phyloP scores from a whole-genome alignment of 2,329 filamentous ascomycete species.

The Colletotrichum salicis region DNA sequence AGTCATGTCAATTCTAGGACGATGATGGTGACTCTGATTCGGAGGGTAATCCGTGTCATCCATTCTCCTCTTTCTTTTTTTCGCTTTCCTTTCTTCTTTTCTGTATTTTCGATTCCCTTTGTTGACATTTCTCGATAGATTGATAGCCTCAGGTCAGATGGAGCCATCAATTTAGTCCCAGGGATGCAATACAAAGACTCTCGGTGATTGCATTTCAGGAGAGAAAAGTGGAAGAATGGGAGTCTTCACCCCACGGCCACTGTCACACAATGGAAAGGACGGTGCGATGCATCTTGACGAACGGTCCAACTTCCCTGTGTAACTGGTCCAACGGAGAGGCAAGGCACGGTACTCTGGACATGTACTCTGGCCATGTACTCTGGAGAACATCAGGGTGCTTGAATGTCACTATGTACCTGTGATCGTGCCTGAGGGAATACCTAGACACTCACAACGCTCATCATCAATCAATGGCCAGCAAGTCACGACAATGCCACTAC shows the following conservation, averaged over 20 bases:
- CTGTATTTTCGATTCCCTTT: background rate
- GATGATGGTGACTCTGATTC: background rate
- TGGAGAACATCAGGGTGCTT: background rate
- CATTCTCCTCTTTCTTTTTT: background rate
- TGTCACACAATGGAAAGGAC: background rate
- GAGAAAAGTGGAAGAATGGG: background rate
- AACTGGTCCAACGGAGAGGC: background rate
- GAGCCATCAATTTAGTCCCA: background rate
- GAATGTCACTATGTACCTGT: background rate
- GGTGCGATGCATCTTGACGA: background rate
- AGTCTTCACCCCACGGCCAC: background rate
- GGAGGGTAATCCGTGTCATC: background rate
- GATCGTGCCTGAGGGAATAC: background rate
- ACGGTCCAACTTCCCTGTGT: background rate
- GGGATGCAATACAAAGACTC: background rate
- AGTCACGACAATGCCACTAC: too few species aligned
- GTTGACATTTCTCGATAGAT: background rate
- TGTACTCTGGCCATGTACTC: background rate
- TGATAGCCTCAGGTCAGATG: background rate
- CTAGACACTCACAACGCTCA: background rate
- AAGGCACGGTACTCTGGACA: background rate
- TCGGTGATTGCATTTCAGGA: background rate
- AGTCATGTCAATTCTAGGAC: background rate
- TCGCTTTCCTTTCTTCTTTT: background rate
- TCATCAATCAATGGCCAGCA: background rate